Percentiles rank a stretch among this genome's conserved stretches.
These are phyloP conservation scores for Fraxinus xanthoxyloides DNA, from an alignment of 305 asterid genomes.

Conservation along the genomic window DNA sequence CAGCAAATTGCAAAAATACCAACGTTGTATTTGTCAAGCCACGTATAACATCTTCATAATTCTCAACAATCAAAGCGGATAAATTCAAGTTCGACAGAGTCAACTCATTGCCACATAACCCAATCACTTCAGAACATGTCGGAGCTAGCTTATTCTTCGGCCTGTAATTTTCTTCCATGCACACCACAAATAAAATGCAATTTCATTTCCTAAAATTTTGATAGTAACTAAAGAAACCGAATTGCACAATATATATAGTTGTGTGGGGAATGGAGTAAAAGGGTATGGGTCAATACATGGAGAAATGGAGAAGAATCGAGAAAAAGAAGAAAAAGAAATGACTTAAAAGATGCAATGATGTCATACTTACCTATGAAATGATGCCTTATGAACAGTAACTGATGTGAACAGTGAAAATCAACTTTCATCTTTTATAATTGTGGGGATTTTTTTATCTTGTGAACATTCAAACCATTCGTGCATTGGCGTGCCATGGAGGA, in stretches of 20 bases:
- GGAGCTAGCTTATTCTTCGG: constrained; percentile 17
- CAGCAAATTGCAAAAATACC: constrained; percentile 24
- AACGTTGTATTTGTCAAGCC: constrained; percentile 16
- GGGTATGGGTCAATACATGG: neutral
- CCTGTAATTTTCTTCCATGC: constrained; percentile 30
- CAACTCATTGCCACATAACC: constrained; percentile 29
- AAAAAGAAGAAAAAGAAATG: too few species aligned
- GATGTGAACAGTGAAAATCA: too few species aligned
- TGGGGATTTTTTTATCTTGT: neutral
- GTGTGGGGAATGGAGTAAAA: neutral
- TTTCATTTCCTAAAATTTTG: neutral
- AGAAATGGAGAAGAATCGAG: neutral
- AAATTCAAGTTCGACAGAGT: constrained; percentile 39
- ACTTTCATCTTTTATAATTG: too few species aligned
- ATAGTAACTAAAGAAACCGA: neutral
- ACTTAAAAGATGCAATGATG: too few species aligned
- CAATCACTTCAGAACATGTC: neutral
- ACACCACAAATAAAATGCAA: constrained; percentile 21
- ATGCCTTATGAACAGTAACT: too few species aligned
- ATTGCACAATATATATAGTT: neutral
- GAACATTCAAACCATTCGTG: neutral
- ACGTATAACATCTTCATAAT: constrained; percentile 29
- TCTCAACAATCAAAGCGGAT: constrained; percentile 39
- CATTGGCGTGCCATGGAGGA: neutral
- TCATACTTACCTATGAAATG: too few species aligned